A percentile compares a stretch with the other conserved stretches of the same genome.
Conservation (phyloP, 768 basidiomycete genomes). For the Tylopilus plumbeoviolaceoides region DNA sequence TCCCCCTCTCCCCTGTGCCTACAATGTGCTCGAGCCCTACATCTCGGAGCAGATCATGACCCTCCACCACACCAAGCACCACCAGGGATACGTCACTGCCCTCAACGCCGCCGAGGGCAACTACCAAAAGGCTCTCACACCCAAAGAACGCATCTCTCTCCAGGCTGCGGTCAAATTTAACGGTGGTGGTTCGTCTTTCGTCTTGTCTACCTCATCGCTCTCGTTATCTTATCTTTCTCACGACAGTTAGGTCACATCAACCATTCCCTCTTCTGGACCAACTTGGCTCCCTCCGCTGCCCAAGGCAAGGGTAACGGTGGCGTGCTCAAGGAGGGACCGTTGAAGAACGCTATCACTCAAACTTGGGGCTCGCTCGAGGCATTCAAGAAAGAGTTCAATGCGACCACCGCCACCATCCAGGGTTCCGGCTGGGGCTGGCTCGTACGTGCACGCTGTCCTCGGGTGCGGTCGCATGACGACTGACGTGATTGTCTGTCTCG, state of each 20-base stretch:
- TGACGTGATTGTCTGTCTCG: background rate
- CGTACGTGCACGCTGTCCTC: slow-evolving; percentile 43
- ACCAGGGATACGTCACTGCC: slow-evolving; percentile 90
- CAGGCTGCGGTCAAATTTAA: slow-evolving; percentile 95
- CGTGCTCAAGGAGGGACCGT: slow-evolving; percentile 52
- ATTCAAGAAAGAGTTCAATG: no score
- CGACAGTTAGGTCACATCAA: slow-evolving; percentile 73
- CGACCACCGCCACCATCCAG: slow-evolving; percentile 80
- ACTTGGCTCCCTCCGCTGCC: slow-evolving; percentile 64
- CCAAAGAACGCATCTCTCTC: slow-evolving; percentile 81
- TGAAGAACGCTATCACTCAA: slow-evolving; percentile 60
- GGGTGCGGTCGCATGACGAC: background rate
- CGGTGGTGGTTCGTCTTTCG: slow-evolving; percentile 73
- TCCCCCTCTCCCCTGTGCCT: slow-evolving; percentile 71
- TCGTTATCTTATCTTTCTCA: background rate
- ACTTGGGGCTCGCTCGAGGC: slow-evolving; percentile 68
- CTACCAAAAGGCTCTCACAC: slow-evolving; percentile 60
- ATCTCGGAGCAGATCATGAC: slow-evolving; percentile 95
- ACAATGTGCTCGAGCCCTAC: slow-evolving; percentile 89
- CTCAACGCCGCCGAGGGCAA: slow-evolving; percentile 85
- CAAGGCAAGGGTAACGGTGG: slow-evolving; percentile 60
- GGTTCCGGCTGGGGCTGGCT: slow-evolving; percentile 98
- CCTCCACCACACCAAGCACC: slow-evolving; percentile 93
- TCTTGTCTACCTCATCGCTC: background rate
- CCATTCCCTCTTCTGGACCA: slow-evolving; percentile 96